A percentile compares a stretch with the other conserved stretches of the same genome.
Evolutionary conservation across 1,284 basidiomycete species (phyloP).

Genomic region (Coriolopsis trogii): DNA sequence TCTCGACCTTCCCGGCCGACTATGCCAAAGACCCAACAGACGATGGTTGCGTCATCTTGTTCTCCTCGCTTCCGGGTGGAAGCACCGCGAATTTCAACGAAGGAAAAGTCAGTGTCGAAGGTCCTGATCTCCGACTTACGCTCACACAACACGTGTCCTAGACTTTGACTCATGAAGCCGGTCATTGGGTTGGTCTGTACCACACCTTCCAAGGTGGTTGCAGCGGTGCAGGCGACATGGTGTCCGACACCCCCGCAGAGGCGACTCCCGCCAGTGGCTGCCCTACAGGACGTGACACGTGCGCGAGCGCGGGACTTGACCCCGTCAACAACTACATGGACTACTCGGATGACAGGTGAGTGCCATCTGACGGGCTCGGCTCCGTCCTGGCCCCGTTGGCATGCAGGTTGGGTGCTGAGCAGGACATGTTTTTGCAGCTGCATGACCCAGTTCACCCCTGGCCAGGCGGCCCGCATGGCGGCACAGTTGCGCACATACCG

Average conservation of each 20-base stretch:
- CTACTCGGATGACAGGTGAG: constrained; percentile 29
- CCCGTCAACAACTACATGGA: constrained; percentile 44
- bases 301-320: constrained; percentile 41
- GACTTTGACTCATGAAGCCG: constrained; percentile 60
- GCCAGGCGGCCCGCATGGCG: constrained; percentile 44
- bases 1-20: constrained; percentile 51
- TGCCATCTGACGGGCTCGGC: no score
- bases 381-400: no score
- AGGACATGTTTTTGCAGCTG: constrained; percentile 30
- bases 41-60: constrained; percentile 54
- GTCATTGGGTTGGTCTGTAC: constrained; percentile 61
- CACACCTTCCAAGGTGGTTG: constrained; percentile 66
- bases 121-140: neutral
- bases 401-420: neutral
- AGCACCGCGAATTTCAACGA: constrained; percentile 47
- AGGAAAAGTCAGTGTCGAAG: constrained; percentile 34
- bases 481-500: constrained; percentile 51
- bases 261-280: constrained; percentile 47
- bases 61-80: constrained; percentile 54
- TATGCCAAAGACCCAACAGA: constrained; percentile 43
- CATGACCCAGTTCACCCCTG: constrained; percentile 53
- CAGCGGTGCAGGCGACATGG: constrained; percentile 47
- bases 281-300: constrained; percentile 50
- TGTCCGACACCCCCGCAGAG: constrained; percentile 55
- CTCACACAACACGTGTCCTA: constrained; percentile 15